Evolutionary conservation across 805 yeast species (phyloP).

Genomic region (Millerozyma acaciae): DNA sequence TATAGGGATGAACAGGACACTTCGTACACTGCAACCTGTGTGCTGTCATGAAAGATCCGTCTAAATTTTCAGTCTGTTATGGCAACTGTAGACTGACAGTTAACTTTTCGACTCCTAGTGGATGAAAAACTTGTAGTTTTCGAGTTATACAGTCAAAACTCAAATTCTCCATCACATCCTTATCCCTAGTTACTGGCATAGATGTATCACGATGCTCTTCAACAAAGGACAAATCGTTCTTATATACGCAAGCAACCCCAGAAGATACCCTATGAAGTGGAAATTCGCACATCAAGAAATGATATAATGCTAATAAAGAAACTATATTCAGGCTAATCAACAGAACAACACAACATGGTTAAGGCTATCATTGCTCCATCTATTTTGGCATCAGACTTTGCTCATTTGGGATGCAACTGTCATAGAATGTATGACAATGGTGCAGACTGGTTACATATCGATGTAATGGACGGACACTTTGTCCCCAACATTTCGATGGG

Average conservation of each 20-base stretch:
- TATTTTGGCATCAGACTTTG: slow-evolving; percentile 86
- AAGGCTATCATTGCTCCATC: slow-evolving; percentile 90
- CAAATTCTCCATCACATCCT: too few species aligned
- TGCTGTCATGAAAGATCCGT: too few species aligned
- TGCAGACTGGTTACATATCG: slow-evolving; percentile 97
- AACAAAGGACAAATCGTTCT: background rate
- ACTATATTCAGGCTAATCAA: too few species aligned
- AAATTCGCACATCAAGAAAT: background rate
- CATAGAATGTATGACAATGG: slow-evolving; percentile 71
- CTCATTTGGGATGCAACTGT: slow-evolving; percentile 85
- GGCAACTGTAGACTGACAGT: too few species aligned
- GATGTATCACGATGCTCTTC: too few species aligned
- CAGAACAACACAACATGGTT: slow-evolving; percentile 46
- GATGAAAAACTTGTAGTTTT: too few species aligned
- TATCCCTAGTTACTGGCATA: too few species aligned
- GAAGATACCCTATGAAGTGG: background rate
- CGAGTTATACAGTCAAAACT: too few species aligned
- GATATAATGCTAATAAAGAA: background rate
- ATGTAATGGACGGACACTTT: slow-evolving; percentile 98
- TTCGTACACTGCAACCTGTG: too few species aligned
- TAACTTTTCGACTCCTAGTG: too few species aligned
- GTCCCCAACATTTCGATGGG: slow-evolving; percentile 97
- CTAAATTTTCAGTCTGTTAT: too few species aligned
- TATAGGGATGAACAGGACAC: too few species aligned
- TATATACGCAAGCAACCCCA: background rate